Conservation (phyloP, 176 grass and related monocot species). For the Puya raimondii region DNA sequence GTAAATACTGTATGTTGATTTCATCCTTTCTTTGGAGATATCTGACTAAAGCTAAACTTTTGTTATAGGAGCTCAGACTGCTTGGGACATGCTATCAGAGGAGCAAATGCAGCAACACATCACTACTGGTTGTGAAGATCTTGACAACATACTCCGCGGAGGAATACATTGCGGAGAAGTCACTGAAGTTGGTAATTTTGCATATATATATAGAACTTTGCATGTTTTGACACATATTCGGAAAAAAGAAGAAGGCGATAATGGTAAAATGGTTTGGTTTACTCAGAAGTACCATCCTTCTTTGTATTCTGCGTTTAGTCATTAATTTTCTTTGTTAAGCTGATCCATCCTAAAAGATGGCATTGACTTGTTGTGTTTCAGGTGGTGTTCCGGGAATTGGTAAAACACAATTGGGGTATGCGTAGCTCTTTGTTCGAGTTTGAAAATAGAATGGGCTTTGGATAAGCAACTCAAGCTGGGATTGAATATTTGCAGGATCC, state of each 20-base stretch:
- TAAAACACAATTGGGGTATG: constrained; percentile 97
- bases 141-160: constrained; percentile 84
- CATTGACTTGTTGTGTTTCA: constrained; percentile 28
- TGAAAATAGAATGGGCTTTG: not conserved
- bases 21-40: too few relatives aligned
- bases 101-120: constrained; percentile 84
- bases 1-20: too few relatives aligned
- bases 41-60: constrained; percentile 1
- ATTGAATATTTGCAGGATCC: constrained; percentile 51
- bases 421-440: constrained; percentile 5
- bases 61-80: constrained; percentile 66
- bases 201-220: not conserved
- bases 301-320: not conserved
- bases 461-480: constrained; percentile 8
- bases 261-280: not conserved
- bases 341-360: not conserved
- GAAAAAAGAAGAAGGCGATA: not conserved
- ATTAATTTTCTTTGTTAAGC: not conserved
- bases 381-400: constrained; percentile 92
- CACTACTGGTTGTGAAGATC: constrained; percentile 60
- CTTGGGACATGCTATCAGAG: constrained; percentile 94
- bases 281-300: not conserved
- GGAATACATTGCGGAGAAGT: constrained; percentile 96
- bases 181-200: constrained; percentile 65
- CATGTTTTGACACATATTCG: not conserved